Evolutionary conservation across 306 rosid genomes (phyloP).

Genomic region (Biancaea sappan): DNA sequence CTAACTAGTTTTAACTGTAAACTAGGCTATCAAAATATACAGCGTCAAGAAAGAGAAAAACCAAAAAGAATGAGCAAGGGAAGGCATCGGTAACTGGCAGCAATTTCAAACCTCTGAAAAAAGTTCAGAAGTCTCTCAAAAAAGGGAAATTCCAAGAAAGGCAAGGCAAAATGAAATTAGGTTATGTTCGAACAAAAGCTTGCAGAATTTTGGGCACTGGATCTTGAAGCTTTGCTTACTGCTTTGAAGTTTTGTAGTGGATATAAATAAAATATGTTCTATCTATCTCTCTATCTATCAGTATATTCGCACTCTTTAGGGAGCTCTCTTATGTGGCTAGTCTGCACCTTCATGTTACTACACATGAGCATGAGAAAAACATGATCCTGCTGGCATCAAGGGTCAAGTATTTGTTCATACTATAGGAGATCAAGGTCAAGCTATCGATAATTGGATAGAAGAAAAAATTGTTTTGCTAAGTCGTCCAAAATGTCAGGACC

Average conservation of each 20-base stretch:
- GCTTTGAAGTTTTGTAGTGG: slow-evolving; percentile 38
- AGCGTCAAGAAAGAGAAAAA: slow-evolving; percentile 80
- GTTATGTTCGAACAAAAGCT: slow-evolving; percentile 17
- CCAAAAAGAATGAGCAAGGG: slow-evolving; percentile 38
- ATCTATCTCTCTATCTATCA: background rate
- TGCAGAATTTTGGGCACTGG: slow-evolving; percentile 21
- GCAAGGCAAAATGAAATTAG: slow-evolving; percentile 56
- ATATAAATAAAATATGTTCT: background rate
- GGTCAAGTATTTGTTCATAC: background rate
- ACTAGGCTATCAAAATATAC: slow-evolving; percentile 76
- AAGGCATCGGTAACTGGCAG: slow-evolving; percentile 51
- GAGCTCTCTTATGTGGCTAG: too few species aligned
- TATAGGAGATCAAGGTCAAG: background rate
- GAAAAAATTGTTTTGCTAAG: too few species aligned
- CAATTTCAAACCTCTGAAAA: slow-evolving; percentile 67
- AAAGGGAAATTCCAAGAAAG: slow-evolving; percentile 61
- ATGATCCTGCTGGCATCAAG: background rate
- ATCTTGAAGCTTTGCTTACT: slow-evolving; percentile 23
- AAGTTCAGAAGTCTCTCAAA: slow-evolving; percentile 52
- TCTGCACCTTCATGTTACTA: background rate
- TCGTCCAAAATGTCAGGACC: too few species aligned
- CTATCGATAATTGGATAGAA: too few species aligned
- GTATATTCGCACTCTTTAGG: background rate
- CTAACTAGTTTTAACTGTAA: slow-evolving; percentile 15
- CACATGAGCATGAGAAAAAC: background rate